Percentiles rank a stretch among this genome's conserved stretches.
These are phyloP conservation scores for Ogataea haglerorum DNA, from an alignment of 805 yeast species.

Conservation along the genomic window DNA sequence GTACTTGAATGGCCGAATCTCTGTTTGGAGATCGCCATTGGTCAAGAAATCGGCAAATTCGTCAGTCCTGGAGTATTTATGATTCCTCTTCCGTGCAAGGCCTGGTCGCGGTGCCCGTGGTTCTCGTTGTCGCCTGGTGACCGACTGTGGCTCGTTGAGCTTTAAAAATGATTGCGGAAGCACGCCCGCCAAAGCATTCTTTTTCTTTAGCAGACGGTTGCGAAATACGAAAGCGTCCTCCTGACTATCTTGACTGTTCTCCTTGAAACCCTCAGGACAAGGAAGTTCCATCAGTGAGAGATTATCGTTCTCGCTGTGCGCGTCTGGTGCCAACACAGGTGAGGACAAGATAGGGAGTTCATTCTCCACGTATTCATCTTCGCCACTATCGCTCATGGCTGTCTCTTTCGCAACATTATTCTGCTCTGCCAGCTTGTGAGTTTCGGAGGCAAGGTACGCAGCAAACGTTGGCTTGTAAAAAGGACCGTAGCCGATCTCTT, in stretches of 20 bases:
- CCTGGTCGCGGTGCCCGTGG: slow-evolving; percentile 11
- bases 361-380: slow-evolving; percentile 8
- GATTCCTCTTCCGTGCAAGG: slow-evolving; percentile 19
- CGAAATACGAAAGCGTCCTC: slow-evolving; percentile 21
- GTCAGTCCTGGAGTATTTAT: not conserved
- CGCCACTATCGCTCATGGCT: not conserved
- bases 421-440: slow-evolving; percentile 8
- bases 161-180: slow-evolving; percentile 27
- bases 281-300: not conserved
- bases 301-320: not conserved
- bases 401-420: slow-evolving; percentile 1
- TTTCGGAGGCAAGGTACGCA: slow-evolving; percentile 21
- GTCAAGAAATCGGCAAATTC: slow-evolving; percentile 15
- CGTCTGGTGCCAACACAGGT: not conserved
- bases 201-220: slow-evolving; percentile 19
- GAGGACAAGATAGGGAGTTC: slow-evolving; percentile 1
- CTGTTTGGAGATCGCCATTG: slow-evolving; percentile 8
- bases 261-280: no score
- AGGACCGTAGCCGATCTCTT: slow-evolving; percentile 31
- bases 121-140: not conserved
- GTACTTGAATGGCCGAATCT: slow-evolving; percentile 3
- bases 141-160: not conserved
- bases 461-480: slow-evolving; percentile 24
- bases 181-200: slow-evolving; percentile 25
- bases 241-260: not conserved